phyloP scores from a whole-genome alignment of 129 eudicot genomes.

The Flaveria bidentis region DNA sequence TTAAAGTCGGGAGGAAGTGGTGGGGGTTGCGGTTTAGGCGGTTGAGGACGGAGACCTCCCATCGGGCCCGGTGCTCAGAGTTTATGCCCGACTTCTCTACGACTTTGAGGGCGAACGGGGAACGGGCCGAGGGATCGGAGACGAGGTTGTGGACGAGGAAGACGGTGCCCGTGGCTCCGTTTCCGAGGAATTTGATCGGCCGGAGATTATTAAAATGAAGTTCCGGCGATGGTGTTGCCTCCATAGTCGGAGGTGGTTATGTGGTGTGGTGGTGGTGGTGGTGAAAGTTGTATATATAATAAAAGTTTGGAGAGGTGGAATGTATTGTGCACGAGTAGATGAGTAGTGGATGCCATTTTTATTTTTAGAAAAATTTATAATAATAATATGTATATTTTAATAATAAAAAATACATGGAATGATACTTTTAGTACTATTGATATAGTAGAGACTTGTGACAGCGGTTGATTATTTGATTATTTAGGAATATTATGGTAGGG shows the following conservation, averaged over 20 bases:
- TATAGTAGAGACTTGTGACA: not conserved
- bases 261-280: slow-evolving; percentile 19
- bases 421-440: too few species aligned
- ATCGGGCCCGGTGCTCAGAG: slow-evolving; percentile 82
- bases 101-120: slow-evolving; percentile 86
- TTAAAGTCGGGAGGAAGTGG: slow-evolving; percentile 68
- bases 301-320: not conserved
- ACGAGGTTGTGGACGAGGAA: slow-evolving; percentile 61
- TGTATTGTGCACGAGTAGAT: slow-evolving; percentile 1
- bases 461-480: not conserved
- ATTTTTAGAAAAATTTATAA: not conserved
- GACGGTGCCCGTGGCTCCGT: slow-evolving; percentile 91
- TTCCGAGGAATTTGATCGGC: slow-evolving; percentile 72
- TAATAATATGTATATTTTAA: too few species aligned
- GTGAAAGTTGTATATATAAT: not conserved
- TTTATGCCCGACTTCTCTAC: slow-evolving; percentile 53
- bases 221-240: slow-evolving; percentile 33
- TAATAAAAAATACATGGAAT: too few species aligned
- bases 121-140: slow-evolving; percentile 45
- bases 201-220: slow-evolving; percentile 45
- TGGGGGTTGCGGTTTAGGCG: slow-evolving; percentile 34
- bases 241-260: slow-evolving; percentile 35
- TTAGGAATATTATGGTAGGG: too few species aligned
- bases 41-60: slow-evolving; percentile 73
- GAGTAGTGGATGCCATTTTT: slow-evolving; percentile 31